Conservation (phyloP, 1,284 basidiomycete genomes). For the Exobasidium rhododendri region DNA sequence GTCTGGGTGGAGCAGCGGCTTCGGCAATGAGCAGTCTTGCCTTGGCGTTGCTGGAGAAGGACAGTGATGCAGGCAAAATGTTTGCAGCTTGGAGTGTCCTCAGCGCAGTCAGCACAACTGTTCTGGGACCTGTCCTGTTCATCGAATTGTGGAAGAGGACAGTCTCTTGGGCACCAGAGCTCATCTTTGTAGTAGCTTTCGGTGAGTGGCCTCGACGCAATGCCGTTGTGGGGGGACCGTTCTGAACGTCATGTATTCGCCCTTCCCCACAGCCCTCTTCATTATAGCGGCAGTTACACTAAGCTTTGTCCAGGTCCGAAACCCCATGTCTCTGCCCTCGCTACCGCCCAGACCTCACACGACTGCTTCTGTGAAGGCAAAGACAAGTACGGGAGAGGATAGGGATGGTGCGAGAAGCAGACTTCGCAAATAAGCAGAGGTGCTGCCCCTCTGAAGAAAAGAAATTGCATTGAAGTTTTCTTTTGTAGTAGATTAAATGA, state of each 20-base stretch:
- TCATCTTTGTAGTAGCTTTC: constrained; percentile 37
- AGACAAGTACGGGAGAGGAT: background rate
- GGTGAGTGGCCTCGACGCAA: background rate
- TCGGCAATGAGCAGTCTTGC: constrained; percentile 50
- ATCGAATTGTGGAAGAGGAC: constrained; percentile 35
- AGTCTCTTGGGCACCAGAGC: constrained; percentile 26
- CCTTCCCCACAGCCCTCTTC: constrained; percentile 18
- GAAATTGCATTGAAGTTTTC: background rate
- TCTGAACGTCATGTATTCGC: too few relatives aligned
- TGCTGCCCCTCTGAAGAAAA: background rate
- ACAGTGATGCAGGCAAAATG: constrained; percentile 47
- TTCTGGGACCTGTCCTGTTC: constrained; percentile 48
- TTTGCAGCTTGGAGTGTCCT: constrained; percentile 52
- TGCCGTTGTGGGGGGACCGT: too few relatives aligned
- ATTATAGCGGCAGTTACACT: constrained; percentile 23
- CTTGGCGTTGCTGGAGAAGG: constrained; percentile 40
- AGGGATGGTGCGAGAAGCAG: background rate
- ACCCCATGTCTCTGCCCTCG: constrained; percentile 30
- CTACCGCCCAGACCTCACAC: constrained; percentile 33
- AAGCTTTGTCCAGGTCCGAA: constrained; percentile 34
- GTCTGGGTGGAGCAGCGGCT: constrained; percentile 22
- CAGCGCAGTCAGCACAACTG: constrained; percentile 37
- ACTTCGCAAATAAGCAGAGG: background rate
- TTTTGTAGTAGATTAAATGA: too few relatives aligned
- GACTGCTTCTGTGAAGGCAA: constrained; percentile 7